phyloP scores from a whole-genome alignment of 352 stramenopile species.

The Pythium pectinolyticum region DNA sequence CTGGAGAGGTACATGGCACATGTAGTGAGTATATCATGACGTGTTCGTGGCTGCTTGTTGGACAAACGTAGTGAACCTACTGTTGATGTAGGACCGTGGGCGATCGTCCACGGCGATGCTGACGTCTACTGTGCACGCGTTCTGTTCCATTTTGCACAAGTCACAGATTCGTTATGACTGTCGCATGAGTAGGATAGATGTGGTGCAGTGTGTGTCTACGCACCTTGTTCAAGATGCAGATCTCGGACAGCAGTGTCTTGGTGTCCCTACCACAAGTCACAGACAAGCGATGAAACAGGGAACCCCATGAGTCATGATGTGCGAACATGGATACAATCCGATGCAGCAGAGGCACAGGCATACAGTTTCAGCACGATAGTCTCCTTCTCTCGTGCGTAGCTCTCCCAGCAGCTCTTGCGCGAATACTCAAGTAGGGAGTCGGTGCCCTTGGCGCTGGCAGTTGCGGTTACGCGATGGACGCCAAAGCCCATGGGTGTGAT shows the following conservation, averaged over 20 bases:
- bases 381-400: slow-evolving; percentile 56
- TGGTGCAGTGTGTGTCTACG: background rate
- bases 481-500: slow-evolving; percentile 29
- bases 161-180: too few relatives aligned
- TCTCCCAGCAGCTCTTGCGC: slow-evolving; percentile 57
- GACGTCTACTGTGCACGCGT: slow-evolving; percentile 61
- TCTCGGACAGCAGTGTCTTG: slow-evolving; percentile 68
- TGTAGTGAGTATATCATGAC: background rate
- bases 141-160: too few relatives aligned
- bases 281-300: background rate
- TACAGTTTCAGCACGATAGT: slow-evolving; percentile 51
- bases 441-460: slow-evolving; percentile 31
- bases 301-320: too few relatives aligned
- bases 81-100: slow-evolving; percentile 55
- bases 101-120: slow-evolving; percentile 69
- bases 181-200: too few relatives aligned
- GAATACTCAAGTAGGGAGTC: slow-evolving; percentile 57
- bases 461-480: slow-evolving; percentile 39
- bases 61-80: slow-evolving; percentile 22
- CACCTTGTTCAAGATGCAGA: slow-evolving; percentile 78
- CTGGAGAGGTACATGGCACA: slow-evolving; percentile 22
- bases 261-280: slow-evolving; percentile 32
- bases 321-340: too few relatives aligned
- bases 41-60: background rate
- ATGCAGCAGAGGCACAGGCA: background rate